These are phyloP conservation scores for Aspergillus jensenii DNA, from an alignment of 2,329 filamentous ascomycete genomes.

Conservation along the genomic window DNA sequence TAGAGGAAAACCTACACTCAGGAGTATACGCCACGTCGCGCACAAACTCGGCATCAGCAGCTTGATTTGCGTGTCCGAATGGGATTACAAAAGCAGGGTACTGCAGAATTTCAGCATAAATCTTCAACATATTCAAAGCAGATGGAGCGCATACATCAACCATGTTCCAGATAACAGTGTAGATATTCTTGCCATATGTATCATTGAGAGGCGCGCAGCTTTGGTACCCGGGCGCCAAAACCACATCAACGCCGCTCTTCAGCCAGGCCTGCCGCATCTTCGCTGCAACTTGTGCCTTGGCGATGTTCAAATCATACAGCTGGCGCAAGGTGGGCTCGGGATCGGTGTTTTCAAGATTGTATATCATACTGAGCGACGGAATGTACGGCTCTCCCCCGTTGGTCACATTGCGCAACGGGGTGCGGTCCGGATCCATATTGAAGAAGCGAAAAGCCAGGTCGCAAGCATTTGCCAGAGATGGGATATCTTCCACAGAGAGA, in stretches of 20 bases:
- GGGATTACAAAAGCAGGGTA: slow-evolving; percentile 25
- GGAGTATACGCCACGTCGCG: slow-evolving; percentile 21
- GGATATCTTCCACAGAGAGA: slow-evolving; percentile 7
- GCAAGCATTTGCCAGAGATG: slow-evolving; percentile 7
- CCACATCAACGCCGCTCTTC: slow-evolving; percentile 21
- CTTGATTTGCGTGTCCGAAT: slow-evolving; percentile 16
- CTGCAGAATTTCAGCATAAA: slow-evolving; percentile 5
- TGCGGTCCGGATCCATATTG: slow-evolving; percentile 23
- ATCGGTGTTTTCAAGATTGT: slow-evolving; percentile 5
- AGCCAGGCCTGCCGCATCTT: slow-evolving; percentile 18
- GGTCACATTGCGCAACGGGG: slow-evolving; percentile 16
- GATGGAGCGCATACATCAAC: slow-evolving; percentile 20
- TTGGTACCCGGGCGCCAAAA: slow-evolving; percentile 24
- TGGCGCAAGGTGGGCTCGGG: slow-evolving; percentile 19
- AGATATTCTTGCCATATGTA: slow-evolving; percentile 19
- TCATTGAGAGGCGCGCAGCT: slow-evolving; percentile 24
- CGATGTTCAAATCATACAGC: slow-evolving; percentile 20
- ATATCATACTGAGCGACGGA: slow-evolving; percentile 18
- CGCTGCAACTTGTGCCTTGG: slow-evolving; percentile 10
- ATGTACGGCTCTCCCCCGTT: slow-evolving; percentile 20
- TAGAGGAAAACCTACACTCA: slow-evolving; percentile 15
- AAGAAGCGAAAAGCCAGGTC: slow-evolving; percentile 21
- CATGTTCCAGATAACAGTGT: slow-evolving; percentile 23
- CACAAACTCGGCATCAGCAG: slow-evolving; percentile 18
- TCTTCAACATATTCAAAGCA: background rate